Evolutionary conservation across 495 filamentous ascomycete genomes (phyloP).

Genomic region (Penicillium paxilli): DNA sequence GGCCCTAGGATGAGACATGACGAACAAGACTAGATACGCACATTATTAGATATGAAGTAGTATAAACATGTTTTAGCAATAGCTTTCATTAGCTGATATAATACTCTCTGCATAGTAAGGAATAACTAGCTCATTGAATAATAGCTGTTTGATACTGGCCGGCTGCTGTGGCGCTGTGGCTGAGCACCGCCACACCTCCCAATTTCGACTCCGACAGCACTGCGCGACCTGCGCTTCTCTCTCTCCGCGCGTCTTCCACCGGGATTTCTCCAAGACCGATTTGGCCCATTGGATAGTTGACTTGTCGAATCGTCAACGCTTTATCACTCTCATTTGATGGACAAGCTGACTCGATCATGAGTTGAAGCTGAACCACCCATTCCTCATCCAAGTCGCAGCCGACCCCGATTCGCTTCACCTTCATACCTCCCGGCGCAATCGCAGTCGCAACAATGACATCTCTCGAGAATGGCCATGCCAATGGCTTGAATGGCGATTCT

Average conservation of each 20-base stretch:
- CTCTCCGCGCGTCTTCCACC: conserved; percentile 21
- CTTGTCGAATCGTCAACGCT: no score
- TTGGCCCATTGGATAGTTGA: no score
- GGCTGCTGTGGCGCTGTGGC: neutral
- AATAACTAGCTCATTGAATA: no score
- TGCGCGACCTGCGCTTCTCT: conserved; percentile 13
- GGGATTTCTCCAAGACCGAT: conserved; percentile 2
- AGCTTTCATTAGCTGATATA: no score
- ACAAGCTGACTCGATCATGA: conserved; percentile 34
- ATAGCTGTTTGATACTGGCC: neutral
- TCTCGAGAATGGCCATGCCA: conserved; percentile 53
- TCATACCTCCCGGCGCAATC: conserved; percentile 1
- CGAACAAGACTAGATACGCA: neutral
- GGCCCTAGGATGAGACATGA: conserved; percentile 4
- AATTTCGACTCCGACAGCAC: conserved; percentile 27
- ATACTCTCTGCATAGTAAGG: no score
- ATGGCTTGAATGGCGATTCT: conserved; percentile 45
- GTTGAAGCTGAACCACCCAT: conserved; percentile 25
- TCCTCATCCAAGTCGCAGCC: conserved; percentile 18
- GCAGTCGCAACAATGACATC: conserved; percentile 49
- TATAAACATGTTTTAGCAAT: no score
- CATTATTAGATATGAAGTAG: neutral
- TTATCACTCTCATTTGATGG: conserved; percentile 9
- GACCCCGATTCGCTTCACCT: neutral
- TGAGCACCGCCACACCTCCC: conserved; percentile 7